Percentiles rank a stretch among this genome's conserved stretches.
These are phyloP conservation scores for Populus alba DNA, from an alignment of 345 rosid species.

Conservation along the genomic window DNA sequence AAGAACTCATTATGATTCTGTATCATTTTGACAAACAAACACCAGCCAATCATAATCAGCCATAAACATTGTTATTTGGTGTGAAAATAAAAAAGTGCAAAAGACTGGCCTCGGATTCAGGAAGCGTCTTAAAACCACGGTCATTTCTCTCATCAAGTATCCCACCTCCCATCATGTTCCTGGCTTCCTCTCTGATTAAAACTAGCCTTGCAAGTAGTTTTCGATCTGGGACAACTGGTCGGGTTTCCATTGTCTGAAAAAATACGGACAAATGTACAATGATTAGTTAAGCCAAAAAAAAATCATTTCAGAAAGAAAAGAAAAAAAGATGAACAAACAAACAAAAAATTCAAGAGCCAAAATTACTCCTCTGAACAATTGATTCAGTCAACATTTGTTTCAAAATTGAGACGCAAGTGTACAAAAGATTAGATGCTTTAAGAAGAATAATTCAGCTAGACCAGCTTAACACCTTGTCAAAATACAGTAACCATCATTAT, in stretches of 20 bases:
- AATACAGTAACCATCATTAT: background rate
- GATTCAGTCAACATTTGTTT: background rate
- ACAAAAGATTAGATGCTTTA: background rate
- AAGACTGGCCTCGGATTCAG: slow-evolving; percentile 76
- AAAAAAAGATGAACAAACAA: too few relatives aligned
- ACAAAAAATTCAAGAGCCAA: background rate
- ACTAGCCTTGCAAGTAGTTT: slow-evolving; percentile 85
- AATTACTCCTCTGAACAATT: background rate
- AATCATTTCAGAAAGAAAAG: too few relatives aligned
- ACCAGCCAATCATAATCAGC: background rate
- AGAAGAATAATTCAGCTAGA: background rate
- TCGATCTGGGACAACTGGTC: slow-evolving; percentile 77
- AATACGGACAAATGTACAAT: background rate
- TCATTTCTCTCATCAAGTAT: slow-evolving; percentile 92
- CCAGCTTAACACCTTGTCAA: background rate
- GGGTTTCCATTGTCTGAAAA: slow-evolving; percentile 84
- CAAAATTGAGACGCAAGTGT: background rate
- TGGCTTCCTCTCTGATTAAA: slow-evolving; percentile 89
- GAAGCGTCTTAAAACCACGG: slow-evolving; percentile 83
- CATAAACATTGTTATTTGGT: background rate
- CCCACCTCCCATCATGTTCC: slow-evolving; percentile 97
- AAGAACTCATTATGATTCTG: background rate
- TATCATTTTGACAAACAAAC: background rate
- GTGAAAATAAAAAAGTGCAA: background rate
- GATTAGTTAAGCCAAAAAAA: background rate